Evolutionary conservation across 805 yeast species (phyloP), one percentile per base, ranked within the genome.

Genomic region (Cephaloascus albidus): DNA sequence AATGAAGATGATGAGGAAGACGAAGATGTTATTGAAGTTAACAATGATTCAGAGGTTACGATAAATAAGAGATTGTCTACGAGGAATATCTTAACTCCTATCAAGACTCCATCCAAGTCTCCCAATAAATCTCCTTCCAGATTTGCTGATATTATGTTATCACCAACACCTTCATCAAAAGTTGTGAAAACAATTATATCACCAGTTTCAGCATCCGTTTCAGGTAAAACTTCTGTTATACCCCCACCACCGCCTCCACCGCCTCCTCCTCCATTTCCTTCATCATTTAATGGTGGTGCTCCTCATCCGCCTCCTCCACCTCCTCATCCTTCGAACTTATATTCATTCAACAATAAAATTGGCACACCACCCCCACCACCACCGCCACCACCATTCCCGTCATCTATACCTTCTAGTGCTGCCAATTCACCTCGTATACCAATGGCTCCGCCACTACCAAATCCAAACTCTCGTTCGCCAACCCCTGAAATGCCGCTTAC

Each of bases 301-400:
- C 57, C 49, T 3, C 55, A 61, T n/a, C 51, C 56, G 3, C 60
- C 66, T 12, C 62, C 60, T 4, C 57, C 64, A 5, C 50, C 54
- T 15, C 58, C 65, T 3, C 61, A 68, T 14, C 58, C 61, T 6
- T 58, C 59, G 14, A n/a, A n/a, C n/a, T n/a, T n/a, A n/a, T n/a
- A n/a, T n/a, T 20, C 30, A 32, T 48, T 48, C 18, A 51, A 51
- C 18, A 8, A 16, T 10, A 32, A 19, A 2, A 38, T 36, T 4
- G 33, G 34, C 6, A 50, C 57, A 10, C 52, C 58, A 4, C 54
- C 58, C 3, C 57, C 55, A 5, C 52, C 60, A 33, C 45, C 49
- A 3, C 53, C 44, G 14, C 32, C 36, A 31, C 43, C 45, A 4
- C 38, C 32, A 10, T 18, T 33, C 2, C 33, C 44, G 3, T 28